Percentiles rank a stretch among this genome's conserved stretches.
phyloP scores from a whole-genome alignment of 2,329 filamentous ascomycete genomes.

The Monosporascus sp. region DNA sequence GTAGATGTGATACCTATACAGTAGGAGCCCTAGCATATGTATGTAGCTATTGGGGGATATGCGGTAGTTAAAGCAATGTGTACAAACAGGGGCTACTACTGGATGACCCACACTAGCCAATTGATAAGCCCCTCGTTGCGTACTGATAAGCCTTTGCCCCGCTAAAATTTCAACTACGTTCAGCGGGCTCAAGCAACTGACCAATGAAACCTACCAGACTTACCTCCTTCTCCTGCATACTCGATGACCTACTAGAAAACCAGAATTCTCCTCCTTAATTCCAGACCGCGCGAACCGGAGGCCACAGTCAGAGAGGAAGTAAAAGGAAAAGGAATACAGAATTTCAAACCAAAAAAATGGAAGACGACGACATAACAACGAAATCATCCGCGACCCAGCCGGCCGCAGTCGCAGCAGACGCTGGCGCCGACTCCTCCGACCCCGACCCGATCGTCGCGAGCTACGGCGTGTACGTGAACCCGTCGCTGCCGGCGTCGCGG shows the following conservation, averaged over 20 bases:
- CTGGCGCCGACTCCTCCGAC: slow-evolving; percentile 27
- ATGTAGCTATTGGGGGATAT: too few species aligned
- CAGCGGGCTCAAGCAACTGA: background rate
- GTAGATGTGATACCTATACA: too few species aligned
- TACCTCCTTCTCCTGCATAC: background rate
- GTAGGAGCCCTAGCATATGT: too few species aligned
- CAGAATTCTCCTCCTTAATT: too few species aligned
- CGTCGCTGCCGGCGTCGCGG: slow-evolving; percentile 55
- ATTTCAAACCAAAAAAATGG: background rate
- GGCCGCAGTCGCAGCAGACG: background rate
- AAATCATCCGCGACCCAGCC: background rate
- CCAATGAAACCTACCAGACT: background rate
- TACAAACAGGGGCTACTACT: too few species aligned
- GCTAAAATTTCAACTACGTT: background rate
- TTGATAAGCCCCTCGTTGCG: background rate
- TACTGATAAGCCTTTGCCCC: background rate
- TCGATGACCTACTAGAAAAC: background rate
- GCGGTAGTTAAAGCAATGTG: too few species aligned
- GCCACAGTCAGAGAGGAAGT: too few species aligned
- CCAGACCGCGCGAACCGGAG: too few species aligned
- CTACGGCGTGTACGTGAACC: slow-evolving; percentile 85
- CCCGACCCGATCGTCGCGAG: slow-evolving; percentile 65
- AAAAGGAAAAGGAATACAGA: too few species aligned
- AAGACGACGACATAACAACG: background rate
- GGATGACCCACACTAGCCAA: background rate